Base-by-base conservation (phyloP, 202 grass and related monocot genomes). In the Elaeis oleifera region DNA sequence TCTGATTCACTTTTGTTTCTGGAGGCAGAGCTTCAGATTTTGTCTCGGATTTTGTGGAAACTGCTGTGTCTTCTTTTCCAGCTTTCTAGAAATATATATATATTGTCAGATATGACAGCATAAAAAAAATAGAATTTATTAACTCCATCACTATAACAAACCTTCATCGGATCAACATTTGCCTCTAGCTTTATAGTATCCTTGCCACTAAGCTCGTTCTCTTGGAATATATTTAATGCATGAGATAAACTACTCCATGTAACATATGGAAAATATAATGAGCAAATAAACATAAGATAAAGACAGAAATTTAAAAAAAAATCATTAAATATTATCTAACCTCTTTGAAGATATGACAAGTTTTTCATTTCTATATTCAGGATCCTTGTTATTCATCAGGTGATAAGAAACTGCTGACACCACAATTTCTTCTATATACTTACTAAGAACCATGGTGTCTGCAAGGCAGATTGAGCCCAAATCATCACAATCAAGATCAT, bases 401-500 rank as follows among this genome's bases (percentile, higher is more conserved):
- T 92, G 88, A 75, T 92, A 81, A 61, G 88, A 97, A 86, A 97
- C 82, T 51, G 88, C 92, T 29, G 84, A 92, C 32, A 91, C 74
- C 32, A 97, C 92, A 68, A 97, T 84, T 78, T 97, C 92, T 23
- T 97, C 82, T 62, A 97, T 84, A 53, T 89, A 89, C 71, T 51
- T 92, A 63, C 88, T 51, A 61, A 92, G 71, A 59, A 80, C 57
- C 76, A 92, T 77, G 67, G 92, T 97, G 73, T 97, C 84, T 1
- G 74, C 68, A 44, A 92, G 69, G 64, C 88, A 97, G 74, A 97
- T 84, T 20, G 84, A 83, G 20, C 79, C 74, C 26, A 97, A 76
- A 75, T 97, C 92, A 56, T 86, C 71, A 81, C 92, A 97, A 67
- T 97, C 92, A 16, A 97, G 80, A 72, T 97, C 88, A 77, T 97